Evolutionary conservation across 2,329 filamentous ascomycete species (phyloP).

Genomic region (Pseudopyricularia cyperi): DNA sequence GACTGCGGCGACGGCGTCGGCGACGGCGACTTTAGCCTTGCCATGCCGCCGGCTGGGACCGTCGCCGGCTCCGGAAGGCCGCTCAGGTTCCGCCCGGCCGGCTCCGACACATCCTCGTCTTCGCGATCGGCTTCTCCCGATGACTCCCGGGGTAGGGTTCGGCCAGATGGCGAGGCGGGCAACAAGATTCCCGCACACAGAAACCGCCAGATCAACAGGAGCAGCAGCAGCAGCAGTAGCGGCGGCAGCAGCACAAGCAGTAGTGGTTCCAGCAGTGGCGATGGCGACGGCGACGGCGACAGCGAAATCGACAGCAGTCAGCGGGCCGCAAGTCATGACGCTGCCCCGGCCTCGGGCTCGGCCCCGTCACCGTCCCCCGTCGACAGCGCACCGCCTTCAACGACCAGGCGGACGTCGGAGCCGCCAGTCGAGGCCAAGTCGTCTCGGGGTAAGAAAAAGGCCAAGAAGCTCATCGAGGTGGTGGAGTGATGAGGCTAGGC

Average conservation of each 20-base stretch:
- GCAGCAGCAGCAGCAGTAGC: slow-evolving; percentile 4
- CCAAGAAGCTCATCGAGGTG: slow-evolving; percentile 6
- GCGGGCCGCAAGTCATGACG: not conserved
- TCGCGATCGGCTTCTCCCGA: not conserved
- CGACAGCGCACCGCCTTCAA: not conserved
- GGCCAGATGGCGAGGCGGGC: not conserved
- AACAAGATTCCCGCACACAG: no score
- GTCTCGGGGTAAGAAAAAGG: not conserved
- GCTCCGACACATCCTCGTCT: not conserved
- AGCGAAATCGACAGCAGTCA: not conserved
- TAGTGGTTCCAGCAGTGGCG: not conserved
- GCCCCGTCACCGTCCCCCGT: not conserved
- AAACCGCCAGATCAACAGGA: not conserved
- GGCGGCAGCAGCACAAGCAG: not conserved
- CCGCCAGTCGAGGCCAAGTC: not conserved
- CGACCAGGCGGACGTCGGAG: not conserved
- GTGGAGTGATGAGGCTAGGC: slow-evolving; percentile 7
- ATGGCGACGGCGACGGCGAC: not conserved
- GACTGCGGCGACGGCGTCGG: not conserved
- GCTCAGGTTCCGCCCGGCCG: not conserved
- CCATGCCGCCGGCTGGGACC: slow-evolving; percentile 2
- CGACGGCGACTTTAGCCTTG: not conserved
- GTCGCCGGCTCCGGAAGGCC: not conserved
- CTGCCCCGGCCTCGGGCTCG: not conserved
- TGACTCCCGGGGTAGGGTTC: not conserved